phyloP scores from a whole-genome alignment of 192 early-diverging fungal genomes.

The Coemansia sp. region DNA sequence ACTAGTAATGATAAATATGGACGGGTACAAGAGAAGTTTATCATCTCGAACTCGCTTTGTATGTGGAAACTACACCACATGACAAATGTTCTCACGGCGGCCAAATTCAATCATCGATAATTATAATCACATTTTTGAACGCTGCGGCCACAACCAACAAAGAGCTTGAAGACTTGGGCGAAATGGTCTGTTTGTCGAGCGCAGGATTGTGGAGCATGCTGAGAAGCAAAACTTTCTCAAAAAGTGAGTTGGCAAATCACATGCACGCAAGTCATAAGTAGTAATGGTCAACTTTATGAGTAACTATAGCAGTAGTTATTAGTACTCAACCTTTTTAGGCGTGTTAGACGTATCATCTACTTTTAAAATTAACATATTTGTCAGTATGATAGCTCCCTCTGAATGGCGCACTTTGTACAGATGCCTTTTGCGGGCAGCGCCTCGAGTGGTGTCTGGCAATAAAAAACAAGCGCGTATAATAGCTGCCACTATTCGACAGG shows the following conservation, averaged over 20 bases:
- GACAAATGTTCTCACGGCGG: not conserved
- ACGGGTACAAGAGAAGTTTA: not conserved
- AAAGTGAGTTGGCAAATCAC: slow-evolving; percentile 21
- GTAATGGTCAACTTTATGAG: not conserved
- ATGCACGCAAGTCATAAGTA: not conserved
- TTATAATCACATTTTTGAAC: not conserved
- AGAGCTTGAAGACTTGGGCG: slow-evolving; percentile 96
- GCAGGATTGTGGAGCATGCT: slow-evolving; percentile 86
- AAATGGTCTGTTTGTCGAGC: no score
- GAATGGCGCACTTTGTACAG: slow-evolving; percentile 43
- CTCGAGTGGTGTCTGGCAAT: slow-evolving; percentile 24
- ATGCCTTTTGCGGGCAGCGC: slow-evolving; percentile 36
- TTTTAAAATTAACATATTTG: not conserved
- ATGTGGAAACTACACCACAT: not conserved
- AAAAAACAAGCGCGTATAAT: slow-evolving; percentile 3
- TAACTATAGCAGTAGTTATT: not conserved
- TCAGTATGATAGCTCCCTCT: slow-evolving; percentile 2
- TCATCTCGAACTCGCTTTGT: not conserved
- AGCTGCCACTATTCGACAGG: slow-evolving; percentile 35
- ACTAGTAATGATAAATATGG: not conserved
- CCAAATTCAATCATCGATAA: not conserved
- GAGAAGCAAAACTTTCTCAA: slow-evolving; percentile 83
- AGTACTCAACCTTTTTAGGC: not conserved
- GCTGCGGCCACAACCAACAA: not conserved
- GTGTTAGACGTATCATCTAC: not conserved